Base-by-base conservation (phyloP, 1,284 basidiomycete species). In the Wallemia mellicola region DNA sequence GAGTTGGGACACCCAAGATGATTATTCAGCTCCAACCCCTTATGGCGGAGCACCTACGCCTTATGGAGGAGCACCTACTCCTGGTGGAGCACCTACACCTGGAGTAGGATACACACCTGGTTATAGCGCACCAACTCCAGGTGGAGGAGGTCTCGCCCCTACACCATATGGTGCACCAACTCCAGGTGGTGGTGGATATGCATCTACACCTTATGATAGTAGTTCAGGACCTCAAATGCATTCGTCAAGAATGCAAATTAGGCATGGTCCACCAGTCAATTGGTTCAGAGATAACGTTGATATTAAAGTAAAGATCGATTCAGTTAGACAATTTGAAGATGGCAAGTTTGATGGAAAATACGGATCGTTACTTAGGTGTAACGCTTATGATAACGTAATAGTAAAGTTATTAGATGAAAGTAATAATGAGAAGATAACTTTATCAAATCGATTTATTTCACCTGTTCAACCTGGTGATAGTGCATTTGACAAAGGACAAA, bases 11-110 rank as follows among this genome's bases (percentile, higher is more conserved):
- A 59, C 60, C 1, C 57, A 32, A 11, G 59, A 60, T 56, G n/a
- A 15, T 48, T 57, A 28, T 30, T 58, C 54, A 38, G 64, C 60
- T 24, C 63, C 61, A 24, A 64, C 64, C 55, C 64, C 61, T 48
- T 64, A 64, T 48, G 61, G 58, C 59, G 64, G 38, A 15, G 38
- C 64, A 27, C 65, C 65, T 5, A 63, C 61, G 28, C 63, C 62
- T 24, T 64, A 62, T 25, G 65, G 55, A 30, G 54, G 59, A 22
- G 59, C 59, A 14, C 55, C 59, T 17, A 60, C 59, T 3, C 59
- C 59, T 17, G 59, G 48, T 48, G 28, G 28, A 30, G 38, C 38
- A n/a, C 38, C 38, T 17, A 64, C 63, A 27, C 63, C 63, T 1
- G 61, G 38, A 5, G 38, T 11, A 48, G 38, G 38, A 22, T 48